Evolutionary conservation across 2,329 filamentous ascomycete species (phyloP).

Genomic region (Colletotrichum sp.): DNA sequence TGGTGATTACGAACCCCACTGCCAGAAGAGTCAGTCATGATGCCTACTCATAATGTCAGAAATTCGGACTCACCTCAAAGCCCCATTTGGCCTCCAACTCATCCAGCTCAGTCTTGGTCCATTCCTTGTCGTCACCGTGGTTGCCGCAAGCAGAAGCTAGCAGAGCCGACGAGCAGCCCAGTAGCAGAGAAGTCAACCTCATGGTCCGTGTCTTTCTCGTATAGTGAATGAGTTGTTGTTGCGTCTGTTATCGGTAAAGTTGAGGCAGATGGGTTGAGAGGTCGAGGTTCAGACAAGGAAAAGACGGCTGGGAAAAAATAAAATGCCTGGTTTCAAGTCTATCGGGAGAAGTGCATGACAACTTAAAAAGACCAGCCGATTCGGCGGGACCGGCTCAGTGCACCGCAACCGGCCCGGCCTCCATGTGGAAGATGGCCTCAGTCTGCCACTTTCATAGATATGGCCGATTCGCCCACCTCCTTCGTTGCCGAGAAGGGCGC

Average conservation of each 20-base stretch:
- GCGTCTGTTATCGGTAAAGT: background rate
- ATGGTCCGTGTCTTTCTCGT: background rate
- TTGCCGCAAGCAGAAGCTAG: constrained; percentile 34
- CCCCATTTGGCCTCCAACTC: constrained; percentile 64
- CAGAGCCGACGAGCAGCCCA: constrained; percentile 22
- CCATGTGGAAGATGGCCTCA: background rate
- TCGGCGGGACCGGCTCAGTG: constrained; percentile 1
- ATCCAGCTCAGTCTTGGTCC: constrained; percentile 53
- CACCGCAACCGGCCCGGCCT: constrained; percentile 14
- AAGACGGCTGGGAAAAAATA: background rate
- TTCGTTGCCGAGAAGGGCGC: background rate
- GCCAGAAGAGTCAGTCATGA: background rate
- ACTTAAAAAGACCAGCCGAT: background rate
- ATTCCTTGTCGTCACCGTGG: constrained; percentile 45
- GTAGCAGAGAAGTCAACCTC: constrained; percentile 15
- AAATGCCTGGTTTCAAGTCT: background rate
- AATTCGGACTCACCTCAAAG: constrained; percentile 46
- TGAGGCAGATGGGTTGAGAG: background rate
- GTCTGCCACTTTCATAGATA: background rate
- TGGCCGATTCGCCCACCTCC: background rate
- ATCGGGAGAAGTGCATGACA: background rate
- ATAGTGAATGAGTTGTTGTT: background rate
- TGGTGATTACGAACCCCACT: constrained; percentile 19
- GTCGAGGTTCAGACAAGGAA: background rate
- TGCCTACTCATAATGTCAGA: background rate